These are phyloP conservation scores for Podospora comata DNA, from an alignment of 495 filamentous ascomycete genomes.

Conservation along the genomic window DNA sequence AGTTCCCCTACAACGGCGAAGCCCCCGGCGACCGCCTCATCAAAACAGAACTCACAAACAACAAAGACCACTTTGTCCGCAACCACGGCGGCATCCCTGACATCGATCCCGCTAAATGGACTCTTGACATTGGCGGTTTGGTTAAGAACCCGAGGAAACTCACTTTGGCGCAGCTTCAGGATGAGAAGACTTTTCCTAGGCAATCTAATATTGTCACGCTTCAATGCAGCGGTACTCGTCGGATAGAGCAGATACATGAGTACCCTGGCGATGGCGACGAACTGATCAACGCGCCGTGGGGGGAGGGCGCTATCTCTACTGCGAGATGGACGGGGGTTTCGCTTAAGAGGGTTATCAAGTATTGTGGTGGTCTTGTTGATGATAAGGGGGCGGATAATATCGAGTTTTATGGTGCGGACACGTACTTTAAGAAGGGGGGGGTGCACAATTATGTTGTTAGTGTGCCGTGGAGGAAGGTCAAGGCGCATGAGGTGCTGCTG, in stretches of 20 bases:
- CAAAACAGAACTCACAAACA: slow-evolving; percentile 53
- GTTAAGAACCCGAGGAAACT: slow-evolving; percentile 53
- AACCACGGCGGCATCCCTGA: slow-evolving; percentile 64
- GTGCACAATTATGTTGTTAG: slow-evolving; percentile 62
- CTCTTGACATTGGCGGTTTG: slow-evolving; percentile 53
- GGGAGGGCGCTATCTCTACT: slow-evolving; percentile 64
- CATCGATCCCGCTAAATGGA: slow-evolving; percentile 54
- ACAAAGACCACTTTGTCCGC: slow-evolving; percentile 60
- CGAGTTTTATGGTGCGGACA: slow-evolving; percentile 63
- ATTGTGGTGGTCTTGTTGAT: slow-evolving; percentile 57
- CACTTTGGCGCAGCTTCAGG: slow-evolving; percentile 55
- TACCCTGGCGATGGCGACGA: slow-evolving; percentile 68
- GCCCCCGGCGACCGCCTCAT: slow-evolving; percentile 42
- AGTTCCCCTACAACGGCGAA: slow-evolving; percentile 72
- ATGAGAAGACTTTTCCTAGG: slow-evolving; percentile 55
- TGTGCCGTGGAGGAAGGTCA: slow-evolving; percentile 63
- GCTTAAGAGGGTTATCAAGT: slow-evolving; percentile 63
- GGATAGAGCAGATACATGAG: slow-evolving; percentile 61
- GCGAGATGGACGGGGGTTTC: slow-evolving; percentile 60
- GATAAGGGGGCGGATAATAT: slow-evolving; percentile 50
- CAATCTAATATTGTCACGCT: slow-evolving; percentile 56
- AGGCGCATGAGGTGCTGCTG: slow-evolving; percentile 61
- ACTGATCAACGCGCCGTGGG: slow-evolving; percentile 65
- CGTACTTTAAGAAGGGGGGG: slow-evolving; percentile 62
- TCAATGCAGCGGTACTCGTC: slow-evolving; percentile 66